Evolutionary conservation across 768 basidiomycete species (phyloP), one percentile per base, ranked within the genome.

Genomic region (Termitomyces sp.): DNA sequence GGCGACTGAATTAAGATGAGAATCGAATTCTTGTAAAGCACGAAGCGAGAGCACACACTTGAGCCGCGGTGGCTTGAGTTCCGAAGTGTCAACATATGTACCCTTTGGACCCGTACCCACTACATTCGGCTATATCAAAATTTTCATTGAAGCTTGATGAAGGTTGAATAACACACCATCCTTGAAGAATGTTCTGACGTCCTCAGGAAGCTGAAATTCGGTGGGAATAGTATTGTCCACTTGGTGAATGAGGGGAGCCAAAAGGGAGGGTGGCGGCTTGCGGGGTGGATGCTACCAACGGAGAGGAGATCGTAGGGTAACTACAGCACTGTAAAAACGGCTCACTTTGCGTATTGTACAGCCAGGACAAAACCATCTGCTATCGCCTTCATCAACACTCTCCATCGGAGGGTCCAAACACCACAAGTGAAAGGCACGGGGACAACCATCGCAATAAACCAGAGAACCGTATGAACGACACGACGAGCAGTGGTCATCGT

Each of bases 401-500:
- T 95, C 91, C 77, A 98, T 83, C 21, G 97, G 97, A 53, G 97
- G 97, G 71, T 99, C 90, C 62, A 99, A 81, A 71, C 97, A 99
- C 83, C 90, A 87, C 59, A 98, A 85, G 73, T 99, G 97, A 71
- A 97, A 99, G 7, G 95, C 93, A 61, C 89, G 78, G 35, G 96
- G 92, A 69, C 97, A 99, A 19, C 95, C 95, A 71, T 98, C 97
- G 71, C 97, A 99, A 70, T 97, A 98, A 19, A 99, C 84, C 59
- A 98, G 80, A 43, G 89, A 83, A 47, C 96, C 96, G 62, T 75
- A 75, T 25, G 87, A 91, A 64, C 87, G 85, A 69, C 90, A 93
- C 17, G 90, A 82, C 60, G 90, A 92, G 67, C 90, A 93, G 66
- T 92, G 89, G 68, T 93, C 90, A 68, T 92, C 85, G 70, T 92